Evolutionary conservation across 176 grass and related monocot species (phyloP), one percentile per base, ranked within the genome.

Genomic region (Elaeis guineensis): DNA sequence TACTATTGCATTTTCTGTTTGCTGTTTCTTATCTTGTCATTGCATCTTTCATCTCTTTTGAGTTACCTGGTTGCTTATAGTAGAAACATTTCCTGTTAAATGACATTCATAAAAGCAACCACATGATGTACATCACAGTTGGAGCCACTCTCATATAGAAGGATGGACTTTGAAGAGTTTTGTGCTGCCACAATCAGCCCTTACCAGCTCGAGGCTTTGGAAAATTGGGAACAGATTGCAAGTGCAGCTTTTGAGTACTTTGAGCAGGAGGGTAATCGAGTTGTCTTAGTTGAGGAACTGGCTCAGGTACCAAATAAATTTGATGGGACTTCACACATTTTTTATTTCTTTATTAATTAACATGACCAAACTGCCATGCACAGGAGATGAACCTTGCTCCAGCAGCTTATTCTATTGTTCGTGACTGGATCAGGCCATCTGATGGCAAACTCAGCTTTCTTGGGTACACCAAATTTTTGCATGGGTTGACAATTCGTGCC

Each of bases 401-500:
- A 14, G 85, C 81, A 1, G 75, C 89, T 70, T 92, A 92, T 75
- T 85, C 84, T 28, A 78, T 98, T 48, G 75, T 98, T 57, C 85
- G 83, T 81, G 87, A 98, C 63, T 98, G 93, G 93, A 92, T 98
- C 75, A 85, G 93, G 79, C 91, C 85, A 60, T 80, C 88, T 0
- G 93, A 98, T 24, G 88, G 93, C 64, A 98, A 92, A 66, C 81
- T 98, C 53, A 98, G 85, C 57, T 83, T 92, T 81, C 87, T 98
- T 21, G 93, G 93, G 4, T 98, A 85, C 61, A 92, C 93, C 66
- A 98, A 85, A 98, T 98, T 92, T 82, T 92, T 98, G 63, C 93
- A 98, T 59, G 93, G 93, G 57, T 84, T 98, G 24, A 98, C 93
- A 2, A 78, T 98, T 64, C 85, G 87, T 52, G 74, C 65, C 68